Conservation (phyloP, 2,329 filamentous ascomycete species). For the Penicillium rolfsii region DNA sequence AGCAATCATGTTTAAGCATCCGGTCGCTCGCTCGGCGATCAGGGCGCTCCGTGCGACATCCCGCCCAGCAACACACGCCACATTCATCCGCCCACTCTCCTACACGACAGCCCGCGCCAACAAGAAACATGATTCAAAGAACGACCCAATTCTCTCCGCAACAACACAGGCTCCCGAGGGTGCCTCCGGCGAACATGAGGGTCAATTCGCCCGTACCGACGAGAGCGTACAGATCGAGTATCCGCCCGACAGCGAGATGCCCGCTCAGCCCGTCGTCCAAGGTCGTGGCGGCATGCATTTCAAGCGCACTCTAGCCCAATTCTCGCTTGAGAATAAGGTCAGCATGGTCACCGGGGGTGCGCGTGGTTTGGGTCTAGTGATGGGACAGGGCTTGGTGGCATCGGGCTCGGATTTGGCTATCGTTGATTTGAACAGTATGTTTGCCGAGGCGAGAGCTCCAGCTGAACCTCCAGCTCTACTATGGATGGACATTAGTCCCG, state of each 20-base stretch:
- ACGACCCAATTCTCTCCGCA: conserved; percentile 32
- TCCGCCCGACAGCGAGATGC: conserved; percentile 73
- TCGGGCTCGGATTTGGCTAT: conserved; percentile 88
- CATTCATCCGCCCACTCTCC: conserved; percentile 35
- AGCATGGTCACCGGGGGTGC: conserved; percentile 89
- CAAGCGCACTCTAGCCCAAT: conserved; percentile 81
- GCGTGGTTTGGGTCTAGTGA: conserved; percentile 84
- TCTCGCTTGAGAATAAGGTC: conserved; percentile 82
- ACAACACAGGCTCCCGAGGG: conserved; percentile 39
- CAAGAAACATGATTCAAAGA: conserved; percentile 31
- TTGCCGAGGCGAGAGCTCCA: neutral
- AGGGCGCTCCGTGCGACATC: conserved; percentile 27
- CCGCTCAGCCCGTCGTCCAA: conserved; percentile 69
- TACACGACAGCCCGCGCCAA: conserved; percentile 33
- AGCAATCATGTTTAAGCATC: conserved; percentile 34
- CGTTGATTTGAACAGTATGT: conserved; percentile 87
- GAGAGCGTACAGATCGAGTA: conserved; percentile 77
- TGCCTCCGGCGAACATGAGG: conserved; percentile 54
- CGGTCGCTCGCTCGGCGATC: conserved; percentile 32
- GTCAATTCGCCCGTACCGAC: conserved; percentile 78
- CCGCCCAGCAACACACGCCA: conserved; percentile 27
- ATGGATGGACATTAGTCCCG: neutral
- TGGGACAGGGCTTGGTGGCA: conserved; percentile 87
- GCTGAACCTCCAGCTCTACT: neutral
- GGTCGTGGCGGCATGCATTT: conserved; percentile 79